Evolutionary conservation across 257 asterid species (phyloP).

Genomic region (Capsicum pubescens): DNA sequence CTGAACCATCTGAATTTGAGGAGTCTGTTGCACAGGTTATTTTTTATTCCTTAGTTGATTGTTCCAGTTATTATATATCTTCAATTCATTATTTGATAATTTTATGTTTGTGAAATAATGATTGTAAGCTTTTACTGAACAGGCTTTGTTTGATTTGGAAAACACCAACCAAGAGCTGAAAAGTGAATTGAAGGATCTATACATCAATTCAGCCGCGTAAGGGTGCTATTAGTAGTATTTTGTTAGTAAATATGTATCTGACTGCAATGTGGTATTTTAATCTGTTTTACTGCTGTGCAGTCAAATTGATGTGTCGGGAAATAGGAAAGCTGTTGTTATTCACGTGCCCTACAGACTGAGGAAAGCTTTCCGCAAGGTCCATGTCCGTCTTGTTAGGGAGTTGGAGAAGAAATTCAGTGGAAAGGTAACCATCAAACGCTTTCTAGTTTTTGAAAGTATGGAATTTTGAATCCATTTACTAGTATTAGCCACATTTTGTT

Average conservation of each 20-base stretch:
- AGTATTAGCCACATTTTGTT: neutral
- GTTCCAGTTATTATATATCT: neutral
- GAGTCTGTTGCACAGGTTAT: slow-evolving; percentile 83
- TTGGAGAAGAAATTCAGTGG: slow-evolving; percentile 97
- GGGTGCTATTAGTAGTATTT: slow-evolving; percentile 23
- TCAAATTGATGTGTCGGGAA: slow-evolving; percentile 77
- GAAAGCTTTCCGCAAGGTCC: slow-evolving; percentile 90
- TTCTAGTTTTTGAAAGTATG: neutral
- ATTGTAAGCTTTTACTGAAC: neutral
- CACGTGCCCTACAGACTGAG: slow-evolving; percentile 84
- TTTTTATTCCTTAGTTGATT: neutral
- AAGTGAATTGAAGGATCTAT: slow-evolving; percentile 86
- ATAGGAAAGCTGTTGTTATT: slow-evolving; percentile 85
- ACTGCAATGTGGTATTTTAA: neutral
- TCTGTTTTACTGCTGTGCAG: slow-evolving; percentile 41
- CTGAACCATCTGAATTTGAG: slow-evolving; percentile 88
- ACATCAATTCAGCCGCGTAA: slow-evolving; percentile 80
- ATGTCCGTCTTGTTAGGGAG: slow-evolving; percentile 81
- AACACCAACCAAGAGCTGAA: slow-evolving; percentile 83
- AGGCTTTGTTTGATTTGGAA: slow-evolving; percentile 89
- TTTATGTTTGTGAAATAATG: neutral
- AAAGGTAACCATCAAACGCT: slow-evolving; percentile 52
- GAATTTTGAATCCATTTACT: neutral
- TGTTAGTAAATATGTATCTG: neutral
- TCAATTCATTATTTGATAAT: neutral